A percentile compares a stretch with the other conserved stretches of the same genome.
These are phyloP conservation scores for Tricholoma furcatifolium DNA, from an alignment of 768 basidiomycete species.

Conservation along the genomic window DNA sequence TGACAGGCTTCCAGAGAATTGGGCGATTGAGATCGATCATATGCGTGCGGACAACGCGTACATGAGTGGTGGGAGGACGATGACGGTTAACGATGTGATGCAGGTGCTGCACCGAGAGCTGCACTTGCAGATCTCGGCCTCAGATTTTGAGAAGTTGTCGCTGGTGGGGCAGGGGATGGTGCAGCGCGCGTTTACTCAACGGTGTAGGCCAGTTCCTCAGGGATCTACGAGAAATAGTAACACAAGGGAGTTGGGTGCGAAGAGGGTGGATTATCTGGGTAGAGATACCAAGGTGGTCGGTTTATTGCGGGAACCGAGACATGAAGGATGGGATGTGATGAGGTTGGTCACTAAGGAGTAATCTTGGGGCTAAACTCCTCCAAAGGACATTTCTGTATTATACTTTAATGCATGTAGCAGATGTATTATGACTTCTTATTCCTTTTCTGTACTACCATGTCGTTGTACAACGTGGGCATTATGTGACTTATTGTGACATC, in stretches of 20 bases:
- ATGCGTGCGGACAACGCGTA: conserved; percentile 29
- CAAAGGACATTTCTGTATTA: neutral
- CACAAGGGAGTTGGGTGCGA: conserved; percentile 50
- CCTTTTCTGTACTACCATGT: too few relatives aligned
- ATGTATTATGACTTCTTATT: too few relatives aligned
- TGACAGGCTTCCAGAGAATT: conserved; percentile 50
- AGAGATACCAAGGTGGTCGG: conserved; percentile 49
- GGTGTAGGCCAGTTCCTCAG: conserved; percentile 32
- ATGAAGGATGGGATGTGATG: conserved; percentile 34
- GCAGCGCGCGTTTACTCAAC: conserved; percentile 35
- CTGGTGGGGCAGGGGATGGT: conserved; percentile 29
- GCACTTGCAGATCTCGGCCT: conserved; percentile 39
- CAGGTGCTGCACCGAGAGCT: conserved; percentile 47
- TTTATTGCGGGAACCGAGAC: conserved; percentile 35
- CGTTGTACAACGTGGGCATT: too few relatives aligned
- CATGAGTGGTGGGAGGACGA: conserved; percentile 30
- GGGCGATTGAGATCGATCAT: conserved; percentile 60
- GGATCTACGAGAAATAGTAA: conserved; percentile 22
- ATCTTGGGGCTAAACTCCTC: neutral
- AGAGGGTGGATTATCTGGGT: conserved; percentile 57
- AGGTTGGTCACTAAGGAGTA: conserved; percentile 22
- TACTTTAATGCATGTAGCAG: too few relatives aligned
- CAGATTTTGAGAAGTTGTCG: conserved; percentile 35
- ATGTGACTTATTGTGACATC: too few relatives aligned
- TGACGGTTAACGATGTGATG: conserved; percentile 63